Base-by-base conservation (phyloP, 2,329 filamentous ascomycete species). In the Hymenoscyphus infarciens region DNA sequence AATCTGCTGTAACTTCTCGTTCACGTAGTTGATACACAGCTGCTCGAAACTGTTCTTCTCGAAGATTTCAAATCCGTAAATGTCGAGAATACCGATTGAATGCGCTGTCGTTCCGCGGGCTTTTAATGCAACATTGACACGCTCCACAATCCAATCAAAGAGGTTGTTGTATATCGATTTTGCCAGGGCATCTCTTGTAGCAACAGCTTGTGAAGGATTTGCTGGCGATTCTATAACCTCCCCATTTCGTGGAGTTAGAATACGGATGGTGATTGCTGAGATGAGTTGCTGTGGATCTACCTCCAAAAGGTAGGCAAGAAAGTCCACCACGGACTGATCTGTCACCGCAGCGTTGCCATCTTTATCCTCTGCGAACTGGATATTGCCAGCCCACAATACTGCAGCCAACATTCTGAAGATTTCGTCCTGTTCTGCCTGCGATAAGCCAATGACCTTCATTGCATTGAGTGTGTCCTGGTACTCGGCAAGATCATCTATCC, bases 11-110 rank as follows among this genome's bases (percentile, higher is more conserved):
- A 99, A 81, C 78, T 99, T 99, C 79, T 99, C 95, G 77, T 99
- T 99, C 74, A 98, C 96, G 74, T 98, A 99, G 80, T 99, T 99
- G 83, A 99, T 99, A 78, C 95, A 99, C 7, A 99, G 85, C 77
- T 99, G 95, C 76, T 99, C 95, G 72, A 99, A 99, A 68, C 91
- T 97, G 80, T 99, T 99, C 79, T 94, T 95, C 75, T 99, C 95
- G 70, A 99, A 99, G 69, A 99, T 99, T 75, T 99, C 95, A 73
- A 99, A 99, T 2, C 95, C 95, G 75, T 99, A 99, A 69, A 99
- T 99, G 82, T 99, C 95, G 69, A 99, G 83, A 74, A 99, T 98
- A 74, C 95, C 95, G 69, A 99, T 95, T 2, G 91, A 91, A 75
- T 97, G 95, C 52, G 86, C 80, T 3, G 93, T 84, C 0, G 85